Evolutionary conservation across 1,284 basidiomycete species (phyloP), one percentile per base, ranked within the genome.

Genomic region (Malassezia dermatis): DNA sequence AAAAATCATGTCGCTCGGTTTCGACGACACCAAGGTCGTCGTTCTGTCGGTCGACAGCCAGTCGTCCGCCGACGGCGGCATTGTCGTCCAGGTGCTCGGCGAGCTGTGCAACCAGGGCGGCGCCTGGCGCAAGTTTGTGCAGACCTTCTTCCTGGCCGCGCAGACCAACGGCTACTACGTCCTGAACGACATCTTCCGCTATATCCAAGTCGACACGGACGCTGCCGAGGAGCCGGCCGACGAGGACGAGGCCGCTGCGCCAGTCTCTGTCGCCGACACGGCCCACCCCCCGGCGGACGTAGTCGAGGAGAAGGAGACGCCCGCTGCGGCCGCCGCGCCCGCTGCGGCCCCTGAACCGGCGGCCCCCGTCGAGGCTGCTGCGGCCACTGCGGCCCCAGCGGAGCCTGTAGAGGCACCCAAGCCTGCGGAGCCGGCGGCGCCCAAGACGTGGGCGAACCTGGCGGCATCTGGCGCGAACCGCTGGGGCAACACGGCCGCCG

Each of bases 151-250:
- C 86, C 85, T 99, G 53, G 94, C 94, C 44, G 89, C 95, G 77
- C 94, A 99, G 78, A 89, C 90, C 37, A 94, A 93, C 71, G 94
- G 94, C 44, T 99, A 96, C 80, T 99, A 90, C 77, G 94, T 99
- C 60, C 84, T 99, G 76, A 99, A 99, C 78, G 94, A 99, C 79
- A 96, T 98, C 79, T 99, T 98, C 85, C 86, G 93, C 62, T 96
- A 93, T 81, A 80, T 98, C 63, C 94, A 94, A 80, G 91, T 96
- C 78, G 48, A 59, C 30, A 15, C 35, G 17, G 45, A 48, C 31
- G 48, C 52, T 17, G 47, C 31, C 23, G 46, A 46, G 26, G 41
- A 40, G 13, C 45, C 17, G 26, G 61, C 61, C 48, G 51, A 58
- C 23, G 64, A 66, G 59, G 59, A 59, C 23, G 58, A 59, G 41